Base-by-base conservation (phyloP, 164 flowering plant genomes). In the Malania oleifera region DNA sequence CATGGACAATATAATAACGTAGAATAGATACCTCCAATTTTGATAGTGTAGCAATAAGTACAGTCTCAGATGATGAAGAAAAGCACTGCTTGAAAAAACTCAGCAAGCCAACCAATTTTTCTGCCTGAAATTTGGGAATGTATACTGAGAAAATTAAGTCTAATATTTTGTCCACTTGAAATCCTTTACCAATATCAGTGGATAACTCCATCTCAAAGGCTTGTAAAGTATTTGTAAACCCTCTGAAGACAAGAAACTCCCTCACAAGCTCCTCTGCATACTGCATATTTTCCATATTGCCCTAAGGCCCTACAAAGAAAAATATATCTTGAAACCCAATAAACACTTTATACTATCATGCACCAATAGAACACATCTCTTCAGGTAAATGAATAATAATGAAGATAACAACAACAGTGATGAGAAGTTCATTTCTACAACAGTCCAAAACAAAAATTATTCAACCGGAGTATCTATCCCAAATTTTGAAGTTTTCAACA, bases 181-280 rank as follows among this genome's bases (percentile, higher is more conserved):
- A 92, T n/a, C 81, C 86, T 79, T 79, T 76, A 24, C 89, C 96
- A 48, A 92, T 72, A 70, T 92, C 98, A 12, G 91, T 85, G 28
- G 70, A 53, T 48, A 92, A 64, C 58, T 92, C 98, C 31, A 70
- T 60, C 65, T 89, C 96, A 56, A 75, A 87, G 49, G 78, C 70
- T 63, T 87, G 93, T 26, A 92, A 69, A 23, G 95, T 84, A 62
- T 64, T 75, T 29, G 92, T 87, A 61, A 92, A 92, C 48, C 98
- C 96, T 55, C 98, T 73, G 62, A 89, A 92, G 25, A 89, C 78
- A 61, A 92, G 85, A 74, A 82, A 92, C 70, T 92, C 96, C 70
- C 84, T 73, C 63, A 92, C 87, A 10, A 92, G 81, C 77, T 92
- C 98, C 69, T 87, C 95, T 1, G 93, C 98, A 64, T 78, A 87